Conservation (phyloP, 768 basidiomycete genomes). For the Suillus alpinus region DNA sequence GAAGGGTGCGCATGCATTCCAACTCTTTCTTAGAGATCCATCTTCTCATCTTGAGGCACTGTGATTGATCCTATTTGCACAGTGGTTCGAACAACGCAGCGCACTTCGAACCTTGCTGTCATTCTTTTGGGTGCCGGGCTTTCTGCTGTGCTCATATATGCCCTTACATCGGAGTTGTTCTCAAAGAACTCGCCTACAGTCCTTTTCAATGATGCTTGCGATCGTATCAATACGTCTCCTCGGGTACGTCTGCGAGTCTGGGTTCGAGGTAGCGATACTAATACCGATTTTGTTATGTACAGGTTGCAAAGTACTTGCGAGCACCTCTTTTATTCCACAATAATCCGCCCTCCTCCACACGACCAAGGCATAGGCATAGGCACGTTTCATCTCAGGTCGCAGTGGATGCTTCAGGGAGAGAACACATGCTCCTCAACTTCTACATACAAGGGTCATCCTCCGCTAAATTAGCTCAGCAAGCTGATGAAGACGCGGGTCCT, state of each 20-base stretch:
- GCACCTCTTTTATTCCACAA: constrained; percentile 75
- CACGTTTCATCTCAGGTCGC: constrained; percentile 78
- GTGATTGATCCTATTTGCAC: background rate
- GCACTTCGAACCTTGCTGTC: constrained; percentile 50
- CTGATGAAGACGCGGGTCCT: constrained; percentile 25
- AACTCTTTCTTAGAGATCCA: background rate
- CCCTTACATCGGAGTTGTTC: constrained; percentile 79
- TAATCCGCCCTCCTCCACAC: constrained; percentile 69
- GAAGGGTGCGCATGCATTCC: constrained; percentile 52
- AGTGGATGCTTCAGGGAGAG: constrained; percentile 68
- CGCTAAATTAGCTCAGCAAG: constrained; percentile 29
- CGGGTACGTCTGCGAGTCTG: constrained; percentile 31
- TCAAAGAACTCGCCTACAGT: constrained; percentile 88
- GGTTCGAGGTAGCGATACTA: background rate
- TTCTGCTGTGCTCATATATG: constrained; percentile 70
- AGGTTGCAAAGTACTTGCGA: constrained; percentile 72
- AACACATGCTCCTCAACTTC: constrained; percentile 84
- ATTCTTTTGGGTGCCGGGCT: constrained; percentile 78
- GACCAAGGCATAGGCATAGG: constrained; percentile 80
- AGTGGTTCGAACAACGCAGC: constrained; percentile 53
- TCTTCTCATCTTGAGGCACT: background rate
- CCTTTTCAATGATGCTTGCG: constrained; percentile 61
- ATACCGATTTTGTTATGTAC: background rate
- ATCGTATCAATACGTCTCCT: constrained; percentile 45
- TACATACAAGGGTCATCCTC: constrained; percentile 65